These are phyloP conservation scores for Canna indica DNA, from an alignment of 176 grass and related monocot genomes.

Conservation along the genomic window DNA sequence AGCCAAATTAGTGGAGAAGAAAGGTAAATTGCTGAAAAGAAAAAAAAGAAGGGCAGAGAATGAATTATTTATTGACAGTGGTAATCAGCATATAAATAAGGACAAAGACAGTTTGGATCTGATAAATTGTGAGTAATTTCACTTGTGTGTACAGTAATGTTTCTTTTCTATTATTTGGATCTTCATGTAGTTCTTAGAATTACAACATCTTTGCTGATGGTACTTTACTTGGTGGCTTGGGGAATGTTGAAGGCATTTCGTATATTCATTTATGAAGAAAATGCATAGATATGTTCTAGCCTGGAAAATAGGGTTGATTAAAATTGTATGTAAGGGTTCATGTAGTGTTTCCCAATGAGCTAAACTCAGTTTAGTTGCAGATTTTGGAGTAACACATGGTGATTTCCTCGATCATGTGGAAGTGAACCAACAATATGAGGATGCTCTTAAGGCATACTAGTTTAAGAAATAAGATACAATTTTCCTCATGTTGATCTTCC, in stretches of 20 bases:
- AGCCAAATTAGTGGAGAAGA: not conserved
- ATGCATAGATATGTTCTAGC: too few relatives aligned
- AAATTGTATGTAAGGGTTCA: not conserved
- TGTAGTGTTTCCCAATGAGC: not conserved
- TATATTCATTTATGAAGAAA: not conserved
- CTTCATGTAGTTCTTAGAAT: not conserved
- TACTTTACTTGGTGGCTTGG: not conserved
- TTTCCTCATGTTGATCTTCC: too few relatives aligned
- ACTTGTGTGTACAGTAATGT: not conserved
- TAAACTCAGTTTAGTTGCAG: not conserved
- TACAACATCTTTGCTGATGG: not conserved
- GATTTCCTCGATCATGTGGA: too few relatives aligned
- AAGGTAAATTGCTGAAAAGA: constrained; percentile 2
- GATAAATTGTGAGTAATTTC: constrained; percentile 2
- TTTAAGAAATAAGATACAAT: not conserved
- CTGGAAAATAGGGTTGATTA: too few relatives aligned
- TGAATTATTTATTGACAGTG: not conserved
- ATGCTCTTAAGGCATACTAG: not conserved
- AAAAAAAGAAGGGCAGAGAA: not conserved
- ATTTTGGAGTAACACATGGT: not conserved
- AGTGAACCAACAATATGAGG: too few relatives aligned
- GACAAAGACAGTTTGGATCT: not conserved
- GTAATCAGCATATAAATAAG: not conserved
- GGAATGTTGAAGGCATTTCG: not conserved
- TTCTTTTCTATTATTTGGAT: not conserved